Evolutionary conservation across 225 moss, liverwort and hornwort genomes (phyloP), one percentile per base, ranked within the genome.

Genomic region (Straminergon stramineum): DNA sequence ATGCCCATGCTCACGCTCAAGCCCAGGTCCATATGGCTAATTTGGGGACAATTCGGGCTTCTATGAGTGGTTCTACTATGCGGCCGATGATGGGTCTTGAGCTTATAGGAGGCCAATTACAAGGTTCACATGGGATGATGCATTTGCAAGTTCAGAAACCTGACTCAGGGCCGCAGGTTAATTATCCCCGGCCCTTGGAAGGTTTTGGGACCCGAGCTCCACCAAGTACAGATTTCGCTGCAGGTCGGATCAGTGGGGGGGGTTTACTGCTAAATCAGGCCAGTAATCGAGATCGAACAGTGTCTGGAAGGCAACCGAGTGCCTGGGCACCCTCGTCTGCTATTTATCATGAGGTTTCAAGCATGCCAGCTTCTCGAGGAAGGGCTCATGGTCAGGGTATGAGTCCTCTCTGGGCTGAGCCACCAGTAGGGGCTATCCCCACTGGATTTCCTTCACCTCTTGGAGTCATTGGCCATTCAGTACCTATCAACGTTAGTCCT

Each of bases 1-100:
- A 92, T n/a, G 92, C 90, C 65, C 92, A 92, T 58, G 91, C 88
- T 17, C 93, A 92, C 63, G 93, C 91, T 4, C 92, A 91, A 57
- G 93, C 92, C 17, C 96, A 91, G 61, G 92, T 91, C 45, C 91
- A 93, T n/a, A 90, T 92, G 81, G 90, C 91, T 64, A 94, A 86
- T 86, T 91, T 85, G 82, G 95, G 93, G 71, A 94, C 94, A 73
- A 92, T 94, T 84, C 92, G 96, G 80, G 87, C 95, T 87, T 91
- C 95, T 37, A 63, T 95, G 86, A 90, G 81, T 90, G 92, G 93
- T 74, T 92, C 92, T 83, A 85, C 78, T 5, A 92, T 95, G 86
- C 94, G 93, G 79, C 94, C 98, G 58, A 87, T 93, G 86, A 89
- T 95, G 88, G 91, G 94, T 58, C 91, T 95, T 66, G 98, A 96